Percentiles rank a stretch among this genome's conserved stretches.
Conservation (phyloP, 2,329 filamentous ascomycete genomes). For the Calycina marina region DNA sequence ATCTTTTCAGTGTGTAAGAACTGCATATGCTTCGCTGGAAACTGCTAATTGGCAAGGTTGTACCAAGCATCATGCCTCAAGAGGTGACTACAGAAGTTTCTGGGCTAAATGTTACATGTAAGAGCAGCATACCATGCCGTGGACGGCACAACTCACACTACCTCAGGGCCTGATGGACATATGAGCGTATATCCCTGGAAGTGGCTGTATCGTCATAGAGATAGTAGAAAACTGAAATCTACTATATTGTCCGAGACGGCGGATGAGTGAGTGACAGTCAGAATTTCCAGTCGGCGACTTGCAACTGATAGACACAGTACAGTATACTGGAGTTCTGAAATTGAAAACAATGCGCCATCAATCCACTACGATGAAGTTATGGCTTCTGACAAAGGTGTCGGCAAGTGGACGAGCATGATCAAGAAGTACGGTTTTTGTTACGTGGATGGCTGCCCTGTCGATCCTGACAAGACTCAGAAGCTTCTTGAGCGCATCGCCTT, state of each 20-base stretch:
- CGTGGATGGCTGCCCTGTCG: constrained; percentile 53
- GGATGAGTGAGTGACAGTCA: constrained; percentile 17
- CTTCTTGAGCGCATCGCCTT: constrained; percentile 72
- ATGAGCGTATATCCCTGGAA: constrained; percentile 49
- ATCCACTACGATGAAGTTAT: constrained; percentile 48
- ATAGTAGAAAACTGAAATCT: background rate
- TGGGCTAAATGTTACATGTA: constrained; percentile 36
- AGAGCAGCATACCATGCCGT: constrained; percentile 12
- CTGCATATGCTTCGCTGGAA: background rate
- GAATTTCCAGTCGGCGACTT: constrained; percentile 8
- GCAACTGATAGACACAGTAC: constrained; percentile 18
- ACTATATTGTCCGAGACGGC: constrained; percentile 11
- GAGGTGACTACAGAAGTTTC: constrained; percentile 22
- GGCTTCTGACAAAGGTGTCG: constrained; percentile 37
- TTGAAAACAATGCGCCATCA: constrained; percentile 35
- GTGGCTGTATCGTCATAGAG: constrained; percentile 34
- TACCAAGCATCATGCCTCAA: constrained; percentile 25
- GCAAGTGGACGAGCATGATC: constrained; percentile 48
- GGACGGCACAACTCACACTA: background rate
- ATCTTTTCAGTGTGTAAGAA: constrained; percentile 50
- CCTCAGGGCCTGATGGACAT: constrained; percentile 30
- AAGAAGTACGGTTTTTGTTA: constrained; percentile 62
- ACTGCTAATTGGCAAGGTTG: constrained; percentile 28
- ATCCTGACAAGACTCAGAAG: constrained; percentile 55
- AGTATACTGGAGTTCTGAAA: constrained; percentile 26